Evolutionary conservation across 2,329 filamentous ascomycete species (phyloP), one percentile per base, ranked within the genome.

Genomic region (Colletotrichum sp.): DNA sequence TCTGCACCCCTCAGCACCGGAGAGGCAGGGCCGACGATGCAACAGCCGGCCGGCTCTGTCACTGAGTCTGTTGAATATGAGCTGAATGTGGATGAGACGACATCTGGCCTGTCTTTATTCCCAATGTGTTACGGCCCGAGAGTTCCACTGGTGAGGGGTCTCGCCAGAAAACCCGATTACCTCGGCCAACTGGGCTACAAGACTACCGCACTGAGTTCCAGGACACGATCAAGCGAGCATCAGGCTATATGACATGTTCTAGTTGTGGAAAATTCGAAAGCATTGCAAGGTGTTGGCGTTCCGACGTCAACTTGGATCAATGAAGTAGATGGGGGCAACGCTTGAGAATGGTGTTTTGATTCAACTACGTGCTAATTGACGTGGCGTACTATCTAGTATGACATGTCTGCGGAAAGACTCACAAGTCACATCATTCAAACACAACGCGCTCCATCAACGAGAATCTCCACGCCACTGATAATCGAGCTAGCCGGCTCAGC

Each of bases 281-380:
- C 7, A 0, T 28, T 18, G 21, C 1, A 6, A 7, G 0, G 0
- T 21, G 5, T 8, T 10, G 13, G 13, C 52, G 2, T 9, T 2
- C 16, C 9, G 6, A 2, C 7, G 3, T 0, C 8, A 57, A 26
- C 4, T 18, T 57, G 9, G 4, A 26, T 57, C 0, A 1, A 57
- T 6, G 8, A 1, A 5, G 24, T 9, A 8, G 52, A 10, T 0
- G 7, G 7, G 6, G 13, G 5, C 21, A 24, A 8, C 52, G 24
- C 24, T 24, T 24, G 21, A 24, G 21, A 24, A 24, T 24, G 21
- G 21, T 24, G 21, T 24, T 24, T 24, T 24, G 21, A 24, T 24
- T 24, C 21, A 24, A 24, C 21, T 24, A 24, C 21, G 21, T 24
- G 21, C 21, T 24, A 24, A 24, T 24, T 24, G 21, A 24, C 21